phyloP scores from a whole-genome alignment of 176 grass and related monocot species.

The Aegilops sharonensis region DNA sequence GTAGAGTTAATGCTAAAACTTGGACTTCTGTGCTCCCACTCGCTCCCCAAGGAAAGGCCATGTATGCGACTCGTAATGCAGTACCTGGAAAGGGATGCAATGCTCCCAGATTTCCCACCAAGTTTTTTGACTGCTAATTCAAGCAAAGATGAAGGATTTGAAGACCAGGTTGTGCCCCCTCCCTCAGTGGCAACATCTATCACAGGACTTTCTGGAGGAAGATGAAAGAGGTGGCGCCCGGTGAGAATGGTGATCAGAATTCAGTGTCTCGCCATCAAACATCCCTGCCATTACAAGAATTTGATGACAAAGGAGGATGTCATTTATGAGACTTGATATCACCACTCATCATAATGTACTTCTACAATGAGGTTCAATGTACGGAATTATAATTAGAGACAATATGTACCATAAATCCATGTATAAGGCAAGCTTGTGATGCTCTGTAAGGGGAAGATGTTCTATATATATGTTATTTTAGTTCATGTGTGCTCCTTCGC shows the following conservation, averaged over 20 bases:
- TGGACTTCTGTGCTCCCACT: slow-evolving; percentile 16
- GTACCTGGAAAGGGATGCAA: neutral
- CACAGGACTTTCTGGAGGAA: neutral
- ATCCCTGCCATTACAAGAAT: neutral
- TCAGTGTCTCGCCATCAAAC: neutral
- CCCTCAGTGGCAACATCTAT: neutral
- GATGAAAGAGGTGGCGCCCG: neutral
- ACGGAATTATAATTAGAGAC: neutral
- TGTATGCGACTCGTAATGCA: neutral
- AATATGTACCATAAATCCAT: neutral
- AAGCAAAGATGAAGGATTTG: neutral
- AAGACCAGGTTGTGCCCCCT: neutral
- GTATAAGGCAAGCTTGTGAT: neutral
- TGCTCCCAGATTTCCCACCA: neutral
- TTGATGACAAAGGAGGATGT: neutral
- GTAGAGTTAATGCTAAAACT: slow-evolving; percentile 10
- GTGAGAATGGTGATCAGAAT: neutral
- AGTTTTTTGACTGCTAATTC: slow-evolving; percentile 8
- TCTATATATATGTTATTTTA: neutral
- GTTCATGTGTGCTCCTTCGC: neutral
- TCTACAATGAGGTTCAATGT: neutral
- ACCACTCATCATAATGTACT: neutral
- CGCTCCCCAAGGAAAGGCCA: neutral
- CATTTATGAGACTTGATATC: neutral
- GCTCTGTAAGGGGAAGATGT: neutral